These are phyloP conservation scores for Luzula sylvatica DNA, from an alignment of 176 grass and related monocot genomes.

Conservation along the genomic window DNA sequence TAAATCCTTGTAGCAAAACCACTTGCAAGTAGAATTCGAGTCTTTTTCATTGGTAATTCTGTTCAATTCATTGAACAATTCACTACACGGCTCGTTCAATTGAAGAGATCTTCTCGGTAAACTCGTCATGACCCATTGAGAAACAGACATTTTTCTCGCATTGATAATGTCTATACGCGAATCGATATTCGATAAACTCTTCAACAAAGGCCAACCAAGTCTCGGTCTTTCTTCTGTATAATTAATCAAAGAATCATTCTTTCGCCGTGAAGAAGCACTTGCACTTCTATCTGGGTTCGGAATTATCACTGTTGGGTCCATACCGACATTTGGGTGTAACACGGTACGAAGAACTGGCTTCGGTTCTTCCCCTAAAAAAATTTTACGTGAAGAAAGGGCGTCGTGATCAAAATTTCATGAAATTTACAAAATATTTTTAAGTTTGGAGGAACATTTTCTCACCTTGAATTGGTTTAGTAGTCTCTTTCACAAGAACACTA, in stretches of 20 bases:
- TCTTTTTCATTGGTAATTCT: constrained; percentile 24
- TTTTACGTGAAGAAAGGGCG: neutral
- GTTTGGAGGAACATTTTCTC: neutral
- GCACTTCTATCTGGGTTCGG: constrained; percentile 48
- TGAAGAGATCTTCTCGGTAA: constrained; percentile 43
- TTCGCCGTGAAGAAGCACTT: constrained; percentile 10
- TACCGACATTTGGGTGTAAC: constrained; percentile 57
- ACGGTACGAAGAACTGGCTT: constrained; percentile 50
- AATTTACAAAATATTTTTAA: constrained; percentile 4
- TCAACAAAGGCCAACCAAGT: constrained; percentile 84
- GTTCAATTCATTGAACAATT: constrained; percentile 45
- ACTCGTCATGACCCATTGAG: constrained; percentile 99
- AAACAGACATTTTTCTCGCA: constrained; percentile 64
- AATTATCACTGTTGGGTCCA: constrained; percentile 59
- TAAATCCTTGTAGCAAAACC: constrained; percentile 90
- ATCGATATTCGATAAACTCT: neutral
- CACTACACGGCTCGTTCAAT: constrained; percentile 10
- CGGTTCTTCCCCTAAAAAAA: constrained; percentile 40
- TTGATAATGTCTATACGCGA: constrained; percentile 7
- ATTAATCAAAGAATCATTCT: constrained; percentile 2
- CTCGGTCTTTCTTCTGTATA: constrained; percentile 28
- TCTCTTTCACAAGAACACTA: constrained; percentile 54
- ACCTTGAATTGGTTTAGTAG: constrained; percentile 43
- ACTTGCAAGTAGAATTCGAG: constrained; percentile 53
- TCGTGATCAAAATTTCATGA: constrained; percentile 1